Evolutionary conservation across 495 filamentous ascomycete genomes (phyloP).

Genomic region (Entonaema liquescens): DNA sequence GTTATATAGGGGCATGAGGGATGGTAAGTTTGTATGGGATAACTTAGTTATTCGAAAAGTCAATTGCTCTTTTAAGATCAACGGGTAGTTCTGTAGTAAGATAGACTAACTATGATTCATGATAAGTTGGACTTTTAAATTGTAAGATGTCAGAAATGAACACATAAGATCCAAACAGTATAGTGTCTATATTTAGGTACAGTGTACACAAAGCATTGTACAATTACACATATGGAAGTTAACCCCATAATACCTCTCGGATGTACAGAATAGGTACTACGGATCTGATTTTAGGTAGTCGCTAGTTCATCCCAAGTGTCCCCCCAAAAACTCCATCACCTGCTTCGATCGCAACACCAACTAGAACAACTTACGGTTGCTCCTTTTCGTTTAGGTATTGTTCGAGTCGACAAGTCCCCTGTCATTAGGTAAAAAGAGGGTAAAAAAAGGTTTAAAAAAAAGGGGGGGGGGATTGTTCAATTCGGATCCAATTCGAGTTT

Average conservation of each 20-base stretch:
- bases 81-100: not conserved
- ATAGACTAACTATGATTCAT: not conserved
- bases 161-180: not conserved
- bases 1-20: not conserved
- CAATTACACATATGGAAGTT: not conserved
- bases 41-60: not conserved
- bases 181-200: not conserved
- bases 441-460: constrained; percentile 1
- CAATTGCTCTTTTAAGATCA: not conserved
- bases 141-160: not conserved
- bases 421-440: constrained; percentile 1
- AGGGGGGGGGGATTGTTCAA: not conserved
- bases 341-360: not conserved
- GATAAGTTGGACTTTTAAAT: not conserved
- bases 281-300: constrained; percentile 24
- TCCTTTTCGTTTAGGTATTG: constrained; percentile 10
- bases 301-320: constrained; percentile 4
- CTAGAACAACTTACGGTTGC: not conserved
- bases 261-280: not conserved
- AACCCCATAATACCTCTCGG: constrained; percentile 18
- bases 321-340: constrained; percentile 11
- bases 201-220: constrained; percentile 1
- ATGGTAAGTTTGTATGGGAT: not conserved
- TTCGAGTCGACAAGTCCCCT: constrained; percentile 22
- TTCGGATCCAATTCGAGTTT: constrained; percentile 13